Evolutionary conservation across 805 yeast species (phyloP).

Genomic region (Spathaspora girioi): DNA sequence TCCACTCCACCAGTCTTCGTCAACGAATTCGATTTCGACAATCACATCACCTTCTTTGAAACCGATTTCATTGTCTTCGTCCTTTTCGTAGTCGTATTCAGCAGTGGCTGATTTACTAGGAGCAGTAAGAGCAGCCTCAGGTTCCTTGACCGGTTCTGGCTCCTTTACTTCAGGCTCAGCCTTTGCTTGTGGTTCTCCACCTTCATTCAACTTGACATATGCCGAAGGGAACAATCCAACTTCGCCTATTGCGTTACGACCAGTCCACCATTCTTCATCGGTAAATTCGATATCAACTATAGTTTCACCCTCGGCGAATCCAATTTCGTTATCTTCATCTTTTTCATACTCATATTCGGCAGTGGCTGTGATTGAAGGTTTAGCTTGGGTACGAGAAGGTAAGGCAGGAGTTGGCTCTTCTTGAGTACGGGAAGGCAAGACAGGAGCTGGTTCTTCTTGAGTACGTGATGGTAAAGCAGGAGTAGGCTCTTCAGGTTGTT

Average conservation of each 20-base stretch:
- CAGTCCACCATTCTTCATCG: constrained; percentile 74
- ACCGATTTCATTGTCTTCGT: constrained; percentile 86
- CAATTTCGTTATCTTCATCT: constrained; percentile 75
- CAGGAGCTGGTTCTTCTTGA: constrained; percentile 13
- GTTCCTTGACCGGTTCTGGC: constrained; percentile 12
- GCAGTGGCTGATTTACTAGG: constrained; percentile 50
- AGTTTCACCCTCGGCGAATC: constrained; percentile 61
- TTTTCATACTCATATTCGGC: constrained; percentile 80
- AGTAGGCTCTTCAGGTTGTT: constrained; percentile 7
- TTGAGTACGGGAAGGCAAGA: constrained; percentile 10
- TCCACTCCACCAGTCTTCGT: constrained; percentile 98
- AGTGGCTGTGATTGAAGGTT: constrained; percentile 45
- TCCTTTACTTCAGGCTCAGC: constrained; percentile 10
- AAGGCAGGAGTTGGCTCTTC: constrained; percentile 17
- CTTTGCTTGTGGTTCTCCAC: constrained; percentile 14
- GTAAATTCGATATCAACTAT: constrained; percentile 65
- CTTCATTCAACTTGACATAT: constrained; percentile 41
- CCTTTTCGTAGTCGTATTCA: constrained; percentile 79
- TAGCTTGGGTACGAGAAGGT: constrained; percentile 11
- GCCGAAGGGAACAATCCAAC: constrained; percentile 56
- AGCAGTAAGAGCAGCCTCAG: constrained; percentile 4
- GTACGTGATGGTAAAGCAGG: constrained; percentile 17
- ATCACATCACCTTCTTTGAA: constrained; percentile 84
- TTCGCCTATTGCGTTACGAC: constrained; percentile 37
- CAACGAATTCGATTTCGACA: constrained; percentile 79